Conservation (phyloP, 2,329 filamentous ascomycete genomes). For the Cladosporium sp. region DNA sequence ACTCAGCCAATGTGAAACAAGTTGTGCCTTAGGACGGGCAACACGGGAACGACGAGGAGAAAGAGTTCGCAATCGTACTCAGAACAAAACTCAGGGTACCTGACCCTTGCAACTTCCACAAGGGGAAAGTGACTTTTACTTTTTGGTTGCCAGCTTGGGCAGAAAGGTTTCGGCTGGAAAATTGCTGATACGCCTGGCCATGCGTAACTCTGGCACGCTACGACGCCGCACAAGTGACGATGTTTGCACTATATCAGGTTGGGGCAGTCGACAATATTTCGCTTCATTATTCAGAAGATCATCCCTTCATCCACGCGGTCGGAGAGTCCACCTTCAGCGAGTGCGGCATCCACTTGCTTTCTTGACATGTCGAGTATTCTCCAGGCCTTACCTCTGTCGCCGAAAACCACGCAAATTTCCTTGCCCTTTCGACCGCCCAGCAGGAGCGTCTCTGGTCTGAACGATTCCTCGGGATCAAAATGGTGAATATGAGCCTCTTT, state of each 20-base stretch:
- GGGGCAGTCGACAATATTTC: too few relatives aligned
- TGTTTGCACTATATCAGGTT: too few relatives aligned
- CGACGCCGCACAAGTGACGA: too few relatives aligned
- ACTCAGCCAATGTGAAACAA: slow-evolving; percentile 7
- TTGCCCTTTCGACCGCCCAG: slow-evolving; percentile 52
- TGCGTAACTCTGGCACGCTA: too few relatives aligned
- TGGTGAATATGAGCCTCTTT: slow-evolving; percentile 37
- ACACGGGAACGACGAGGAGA: neutral
- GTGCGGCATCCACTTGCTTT: neutral
- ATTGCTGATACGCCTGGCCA: too few relatives aligned
- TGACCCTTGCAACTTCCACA: slow-evolving; percentile 10
- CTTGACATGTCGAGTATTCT: slow-evolving; percentile 48
- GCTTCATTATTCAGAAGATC: neutral
- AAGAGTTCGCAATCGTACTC: slow-evolving; percentile 1
- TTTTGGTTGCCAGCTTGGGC: neutral
- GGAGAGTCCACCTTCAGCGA: neutral
- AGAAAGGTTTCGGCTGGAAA: too few relatives aligned
- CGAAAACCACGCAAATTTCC: slow-evolving; percentile 49
- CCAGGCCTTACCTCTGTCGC: slow-evolving; percentile 48
- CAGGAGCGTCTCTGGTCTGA: slow-evolving; percentile 45
- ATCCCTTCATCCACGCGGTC: neutral
- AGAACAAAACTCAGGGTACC: neutral
- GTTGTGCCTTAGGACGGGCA: neutral
- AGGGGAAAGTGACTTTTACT: neutral
- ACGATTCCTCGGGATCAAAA: slow-evolving; percentile 40